Conservation (phyloP, 179 eudicot species). For the Gypsophila paniculata region DNA sequence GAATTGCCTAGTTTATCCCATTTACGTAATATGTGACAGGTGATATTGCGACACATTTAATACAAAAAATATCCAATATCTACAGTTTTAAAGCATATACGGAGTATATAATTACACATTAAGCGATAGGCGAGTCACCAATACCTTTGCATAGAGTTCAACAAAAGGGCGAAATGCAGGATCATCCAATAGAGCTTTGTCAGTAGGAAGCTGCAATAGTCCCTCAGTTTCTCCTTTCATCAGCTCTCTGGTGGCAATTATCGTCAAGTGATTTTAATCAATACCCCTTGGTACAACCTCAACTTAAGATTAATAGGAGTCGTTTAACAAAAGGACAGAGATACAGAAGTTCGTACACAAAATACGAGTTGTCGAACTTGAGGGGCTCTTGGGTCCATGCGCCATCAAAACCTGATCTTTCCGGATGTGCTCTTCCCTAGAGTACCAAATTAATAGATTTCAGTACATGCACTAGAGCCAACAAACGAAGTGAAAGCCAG, state of each 20-base stretch:
- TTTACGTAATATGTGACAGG: too few species aligned
- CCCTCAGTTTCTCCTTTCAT: conserved; percentile 83
- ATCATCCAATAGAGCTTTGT: conserved; percentile 67
- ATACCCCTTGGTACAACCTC: conserved; percentile 9
- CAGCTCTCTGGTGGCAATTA: conserved; percentile 56
- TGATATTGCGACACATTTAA: too few species aligned
- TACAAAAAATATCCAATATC: too few species aligned
- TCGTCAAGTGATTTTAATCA: conserved; percentile 10
- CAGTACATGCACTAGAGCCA: conserved; percentile 12
- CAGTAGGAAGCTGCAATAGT: conserved; percentile 81
- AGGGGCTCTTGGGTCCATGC: conserved; percentile 95
- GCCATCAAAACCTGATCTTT: conserved; percentile 96
- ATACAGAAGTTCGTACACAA: conserved; percentile 49
- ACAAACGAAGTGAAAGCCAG: conserved; percentile 8
- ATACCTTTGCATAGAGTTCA: conserved; percentile 91
- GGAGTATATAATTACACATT: neutral
- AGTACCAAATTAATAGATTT: conserved; percentile 18
- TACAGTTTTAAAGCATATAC: too few species aligned
- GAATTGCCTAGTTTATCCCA: neutral
- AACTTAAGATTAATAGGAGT: neutral
- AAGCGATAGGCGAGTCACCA: neutral
- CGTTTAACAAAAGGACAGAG: neutral
- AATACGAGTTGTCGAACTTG: conserved; percentile 85
- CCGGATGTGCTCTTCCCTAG: conserved; percentile 97
- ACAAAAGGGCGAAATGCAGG: conserved; percentile 70